Conservation (phyloP, 2,329 filamentous ascomycete species). For the Ophiocordyceps camponoti-leonardi region DNA sequence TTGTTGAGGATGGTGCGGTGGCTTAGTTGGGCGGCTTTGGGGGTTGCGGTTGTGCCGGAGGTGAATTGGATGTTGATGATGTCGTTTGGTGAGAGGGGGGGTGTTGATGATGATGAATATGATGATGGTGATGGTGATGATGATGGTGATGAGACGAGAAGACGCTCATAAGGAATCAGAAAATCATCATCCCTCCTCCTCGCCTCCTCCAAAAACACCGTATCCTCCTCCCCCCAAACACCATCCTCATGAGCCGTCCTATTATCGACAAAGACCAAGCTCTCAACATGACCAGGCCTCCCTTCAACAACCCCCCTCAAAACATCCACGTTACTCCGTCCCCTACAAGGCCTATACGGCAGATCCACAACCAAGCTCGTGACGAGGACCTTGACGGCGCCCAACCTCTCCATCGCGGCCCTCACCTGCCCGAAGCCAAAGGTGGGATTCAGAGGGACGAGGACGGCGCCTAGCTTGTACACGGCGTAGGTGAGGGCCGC, state of each 20-base stretch:
- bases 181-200: neutral
- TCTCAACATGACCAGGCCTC: neutral
- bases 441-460: constrained; percentile 84
- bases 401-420: constrained; percentile 61
- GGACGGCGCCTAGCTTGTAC: constrained; percentile 84
- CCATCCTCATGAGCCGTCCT: neutral
- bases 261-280: neutral
- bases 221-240: neutral
- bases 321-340: constrained; percentile 27
- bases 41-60: constrained; percentile 77
- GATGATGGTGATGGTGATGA: neutral
- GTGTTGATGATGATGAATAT: neutral
- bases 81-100: constrained; percentile 39
- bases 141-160: constrained; percentile 12
- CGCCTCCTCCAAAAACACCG: neutral
- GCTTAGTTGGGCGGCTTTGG: constrained; percentile 80
- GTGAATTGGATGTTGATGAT: constrained; percentile 95
- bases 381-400: constrained; percentile 55
- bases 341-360: constrained; percentile 41
- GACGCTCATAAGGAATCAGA: constrained; percentile 14
- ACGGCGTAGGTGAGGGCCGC: constrained; percentile 74
- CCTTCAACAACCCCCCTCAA: neutral
- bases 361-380: constrained; percentile 81
- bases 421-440: constrained; percentile 70
- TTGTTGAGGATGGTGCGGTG: constrained; percentile 89